Conservation (phyloP, 2,329 filamentous ascomycete species). For the Fusarium bactridioides region DNA sequence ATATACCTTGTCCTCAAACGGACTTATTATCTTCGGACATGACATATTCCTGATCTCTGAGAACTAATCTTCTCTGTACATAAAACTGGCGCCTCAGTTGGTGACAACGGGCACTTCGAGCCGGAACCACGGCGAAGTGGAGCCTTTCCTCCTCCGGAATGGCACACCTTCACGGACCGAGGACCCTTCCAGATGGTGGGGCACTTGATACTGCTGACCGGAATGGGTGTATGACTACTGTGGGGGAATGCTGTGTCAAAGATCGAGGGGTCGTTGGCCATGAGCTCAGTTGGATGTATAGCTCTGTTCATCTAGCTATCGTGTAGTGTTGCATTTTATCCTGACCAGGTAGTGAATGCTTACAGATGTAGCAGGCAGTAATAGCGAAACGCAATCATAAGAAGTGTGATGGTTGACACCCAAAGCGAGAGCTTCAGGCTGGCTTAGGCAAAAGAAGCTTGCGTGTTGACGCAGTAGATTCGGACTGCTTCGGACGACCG, state of each 20-base stretch:
- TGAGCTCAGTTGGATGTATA: neutral
- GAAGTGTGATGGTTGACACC: neutral
- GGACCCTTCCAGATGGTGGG: neutral
- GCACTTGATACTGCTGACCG: neutral
- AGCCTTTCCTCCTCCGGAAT: slow-evolving; percentile 8
- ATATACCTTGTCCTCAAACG: slow-evolving; percentile 20
- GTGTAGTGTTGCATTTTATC: too few relatives aligned
- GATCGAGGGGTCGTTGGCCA: neutral
- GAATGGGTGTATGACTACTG: neutral
- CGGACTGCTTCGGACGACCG: neutral
- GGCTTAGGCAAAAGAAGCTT: slow-evolving; percentile 23
- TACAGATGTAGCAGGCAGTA: slow-evolving; percentile 26
- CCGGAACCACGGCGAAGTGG: slow-evolving; percentile 29
- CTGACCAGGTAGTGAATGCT: neutral
- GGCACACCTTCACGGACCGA: slow-evolving; percentile 5
- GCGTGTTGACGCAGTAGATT: slow-evolving; percentile 4
- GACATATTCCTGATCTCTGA: neutral
- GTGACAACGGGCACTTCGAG: neutral
- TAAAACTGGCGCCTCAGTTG: neutral
- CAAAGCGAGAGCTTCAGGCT: neutral
- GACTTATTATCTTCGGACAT: neutral
- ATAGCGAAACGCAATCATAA: slow-evolving; percentile 19
- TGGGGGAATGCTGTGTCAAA: slow-evolving; percentile 4
- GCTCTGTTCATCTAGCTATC: neutral
- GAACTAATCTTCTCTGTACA: neutral